These are phyloP conservation scores for Trypanosoma rangeli DNA, from an alignment of 208 protist species.

Conservation along the genomic window DNA sequence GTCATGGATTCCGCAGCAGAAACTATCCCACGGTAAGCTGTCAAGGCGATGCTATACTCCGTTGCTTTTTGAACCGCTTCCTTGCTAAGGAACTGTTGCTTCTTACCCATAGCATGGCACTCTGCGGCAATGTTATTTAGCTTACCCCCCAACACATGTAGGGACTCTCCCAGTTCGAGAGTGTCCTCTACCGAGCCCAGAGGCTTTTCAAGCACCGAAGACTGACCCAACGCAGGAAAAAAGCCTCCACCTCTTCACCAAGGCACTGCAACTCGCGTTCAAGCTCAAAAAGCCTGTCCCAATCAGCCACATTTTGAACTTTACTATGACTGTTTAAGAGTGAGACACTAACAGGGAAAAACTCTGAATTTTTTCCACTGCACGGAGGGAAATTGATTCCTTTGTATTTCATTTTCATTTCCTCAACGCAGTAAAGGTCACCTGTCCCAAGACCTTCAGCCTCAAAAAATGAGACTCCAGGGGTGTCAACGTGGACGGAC, in stretches of 20 bases:
- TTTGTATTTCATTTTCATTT: background rate
- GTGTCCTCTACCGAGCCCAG: background rate
- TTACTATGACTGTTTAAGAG: background rate
- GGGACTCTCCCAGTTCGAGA: constrained; percentile 6
- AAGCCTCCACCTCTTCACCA: constrained; percentile 9
- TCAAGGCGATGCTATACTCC: background rate
- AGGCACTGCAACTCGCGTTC: constrained; percentile 16
- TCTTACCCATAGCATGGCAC: background rate
- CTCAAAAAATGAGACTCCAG: constrained; percentile 7
- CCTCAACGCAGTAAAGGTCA: background rate
- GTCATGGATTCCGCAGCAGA: constrained; percentile 13
- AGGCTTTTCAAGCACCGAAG: background rate
- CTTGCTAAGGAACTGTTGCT: constrained; percentile 1
- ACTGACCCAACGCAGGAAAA: background rate
- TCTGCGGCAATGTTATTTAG: constrained; percentile 2
- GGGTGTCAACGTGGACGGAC: background rate
- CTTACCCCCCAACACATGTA: constrained; percentile 5
- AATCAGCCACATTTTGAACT: background rate
- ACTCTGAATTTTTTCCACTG: background rate
- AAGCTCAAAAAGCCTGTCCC: constrained; percentile 4
- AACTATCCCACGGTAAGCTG: constrained; percentile 3
- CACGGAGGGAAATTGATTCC: background rate
- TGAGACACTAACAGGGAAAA: constrained; percentile 1
- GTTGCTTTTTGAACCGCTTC: constrained; percentile 12
- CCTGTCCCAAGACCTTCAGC: constrained; percentile 13